Evolutionary conservation across 306 rosid species (phyloP).

Genomic region (Lathyrus tuberosus): DNA sequence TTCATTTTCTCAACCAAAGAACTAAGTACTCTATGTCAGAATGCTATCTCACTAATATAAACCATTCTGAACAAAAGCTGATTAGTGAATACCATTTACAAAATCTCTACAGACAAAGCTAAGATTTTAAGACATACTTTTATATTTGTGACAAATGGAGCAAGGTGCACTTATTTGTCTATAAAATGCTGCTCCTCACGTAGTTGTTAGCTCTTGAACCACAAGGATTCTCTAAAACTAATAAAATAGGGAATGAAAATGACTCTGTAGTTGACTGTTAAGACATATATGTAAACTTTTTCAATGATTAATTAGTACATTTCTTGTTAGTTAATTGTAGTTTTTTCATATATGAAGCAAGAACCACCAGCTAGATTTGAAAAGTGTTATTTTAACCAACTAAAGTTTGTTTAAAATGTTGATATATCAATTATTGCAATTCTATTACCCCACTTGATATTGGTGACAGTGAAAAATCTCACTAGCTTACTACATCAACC

Average conservation of each 20-base stretch:
- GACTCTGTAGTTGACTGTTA: conserved; percentile 66
- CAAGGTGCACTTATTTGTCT: conserved; percentile 44
- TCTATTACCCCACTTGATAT: conserved; percentile 36
- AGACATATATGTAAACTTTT: conserved; percentile 39
- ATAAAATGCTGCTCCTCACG: conserved; percentile 62
- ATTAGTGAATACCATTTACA: conserved; percentile 25
- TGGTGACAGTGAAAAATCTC: conserved; percentile 31
- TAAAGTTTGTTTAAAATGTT: conserved; percentile 38
- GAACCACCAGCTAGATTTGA: conserved; percentile 52
- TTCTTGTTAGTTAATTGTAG: conserved; percentile 33
- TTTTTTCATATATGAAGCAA: conserved; percentile 33
- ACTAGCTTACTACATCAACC: conserved; percentile 32
- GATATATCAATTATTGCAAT: conserved; percentile 30
- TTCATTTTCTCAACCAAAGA: conserved; percentile 29
- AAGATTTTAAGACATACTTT: conserved; percentile 39
- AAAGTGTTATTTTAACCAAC: conserved; percentile 49
- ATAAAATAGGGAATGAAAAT: conserved; percentile 47
- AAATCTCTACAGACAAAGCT: conserved; percentile 31
- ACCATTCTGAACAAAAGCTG: conserved; percentile 24
- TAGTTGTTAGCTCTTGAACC: conserved; percentile 54
- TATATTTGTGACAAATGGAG: conserved; percentile 44
- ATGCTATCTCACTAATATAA: conserved; percentile 38
- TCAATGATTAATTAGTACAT: conserved; percentile 41
- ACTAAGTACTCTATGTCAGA: conserved; percentile 33
- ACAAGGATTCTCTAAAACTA: conserved; percentile 39